Base-by-base conservation (phyloP, 768 basidiomycete genomes). In the Rhodotorula diobovata region DNA sequence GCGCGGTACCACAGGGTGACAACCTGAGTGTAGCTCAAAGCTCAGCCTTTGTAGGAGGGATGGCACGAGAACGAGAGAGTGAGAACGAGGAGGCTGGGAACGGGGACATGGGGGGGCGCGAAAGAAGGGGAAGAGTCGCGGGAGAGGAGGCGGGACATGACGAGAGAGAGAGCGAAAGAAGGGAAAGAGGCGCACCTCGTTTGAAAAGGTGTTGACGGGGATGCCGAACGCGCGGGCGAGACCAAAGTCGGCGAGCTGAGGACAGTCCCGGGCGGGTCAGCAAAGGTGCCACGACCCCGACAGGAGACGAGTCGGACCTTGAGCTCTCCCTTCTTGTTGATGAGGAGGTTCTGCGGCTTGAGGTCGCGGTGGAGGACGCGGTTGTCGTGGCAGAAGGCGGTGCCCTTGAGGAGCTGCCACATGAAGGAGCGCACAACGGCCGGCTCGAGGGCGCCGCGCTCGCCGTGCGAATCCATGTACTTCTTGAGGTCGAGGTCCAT, bases 1-100 rank as follows among this genome's bases (percentile, higher is more conserved):
- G 96, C 94, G 64, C 96, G 89, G 80, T 99, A 99, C 96, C 96
- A 99, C 23, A 98, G 82, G 39, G 96, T 99, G 32, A 98, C 96
- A 67, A 99, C 96, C n/a, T n/a, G n/a, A n/a, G n/a, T n/a, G n/a
- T n/a, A n/a, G n/a, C n/a, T n/a, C n/a, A n/a, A n/a, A n/a, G n/a
- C n/a, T n/a, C n/a, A n/a, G n/a, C n/a, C n/a, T n/a, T n/a, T n/a
- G n/a, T n/a, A n/a, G n/a, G n/a, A n/a, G n/a, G n/a, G n/a, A n/a
- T n/a, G n/a, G n/a, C n/a, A n/a, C n/a, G n/a, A n/a, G n/a, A n/a
- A n/a, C n/a, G n/a, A n/a, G n/a, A n/a, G n/a, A n/a, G n/a, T n/a
- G n/a, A n/a, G n/a, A n/a, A n/a, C n/a, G n/a, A n/a, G n/a, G n/a
- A n/a, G n/a, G n/a, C n/a, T n/a, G n/a, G n/a, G n/a, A n/a, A n/a